Percentiles rank a stretch among this genome's conserved stretches.
These are phyloP conservation scores for Penicillium malachiteum DNA, from an alignment of 495 filamentous ascomycete species.

Conservation along the genomic window DNA sequence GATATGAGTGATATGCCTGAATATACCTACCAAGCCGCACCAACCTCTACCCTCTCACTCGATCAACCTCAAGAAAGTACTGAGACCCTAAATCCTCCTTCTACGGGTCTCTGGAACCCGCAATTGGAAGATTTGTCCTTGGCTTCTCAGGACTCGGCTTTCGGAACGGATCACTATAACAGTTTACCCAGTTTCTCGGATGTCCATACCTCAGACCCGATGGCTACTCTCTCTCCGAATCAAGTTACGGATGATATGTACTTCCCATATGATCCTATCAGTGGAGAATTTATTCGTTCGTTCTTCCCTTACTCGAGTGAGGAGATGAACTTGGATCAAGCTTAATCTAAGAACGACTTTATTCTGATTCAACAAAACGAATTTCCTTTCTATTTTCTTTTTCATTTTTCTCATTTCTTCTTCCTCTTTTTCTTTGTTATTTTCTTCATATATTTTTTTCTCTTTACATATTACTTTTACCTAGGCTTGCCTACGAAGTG, in stretches of 20 bases:
- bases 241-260: slow-evolving; percentile 29
- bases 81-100: not conserved
- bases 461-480: not conserved
- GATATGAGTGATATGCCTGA: slow-evolving; percentile 41
- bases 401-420: not conserved
- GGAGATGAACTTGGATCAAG: slow-evolving; percentile 20
- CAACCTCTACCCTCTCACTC: slow-evolving; percentile 10
- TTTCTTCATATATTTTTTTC: not conserved
- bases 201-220: slow-evolving; percentile 7
- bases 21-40: slow-evolving; percentile 21
- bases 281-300: slow-evolving; percentile 44
- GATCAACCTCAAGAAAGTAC: not conserved
- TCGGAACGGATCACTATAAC: slow-evolving; percentile 3
- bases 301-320: slow-evolving; percentile 40
- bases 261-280: slow-evolving; percentile 49
- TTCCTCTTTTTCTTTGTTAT: not conserved
- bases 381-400: not conserved
- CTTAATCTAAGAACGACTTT: slow-evolving; percentile 1
- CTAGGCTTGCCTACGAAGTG: not conserved
- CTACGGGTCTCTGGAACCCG: slow-evolving; percentile 9
- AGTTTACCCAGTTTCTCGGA: slow-evolving; percentile 4
- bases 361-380: no score
- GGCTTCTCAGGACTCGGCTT: not conserved
- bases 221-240: slow-evolving; percentile 8
- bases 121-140: slow-evolving; percentile 9